These are phyloP conservation scores for Astrephomene gubernaculifera DNA, from an alignment of 139 green algal species.

Conservation along the genomic window DNA sequence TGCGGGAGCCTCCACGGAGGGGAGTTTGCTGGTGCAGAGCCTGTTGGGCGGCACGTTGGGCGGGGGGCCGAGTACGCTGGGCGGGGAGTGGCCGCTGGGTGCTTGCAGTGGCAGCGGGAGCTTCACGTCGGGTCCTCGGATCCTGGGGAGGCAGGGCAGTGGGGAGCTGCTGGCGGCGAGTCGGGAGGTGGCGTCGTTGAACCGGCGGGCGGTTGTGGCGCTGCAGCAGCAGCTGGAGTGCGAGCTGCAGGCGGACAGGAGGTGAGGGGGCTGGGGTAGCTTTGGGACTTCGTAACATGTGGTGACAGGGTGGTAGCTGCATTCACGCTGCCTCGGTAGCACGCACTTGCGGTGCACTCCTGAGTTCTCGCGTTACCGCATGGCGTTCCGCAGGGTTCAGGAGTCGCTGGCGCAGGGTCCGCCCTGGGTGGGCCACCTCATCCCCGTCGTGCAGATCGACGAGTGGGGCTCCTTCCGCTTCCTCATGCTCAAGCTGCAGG, in stretches of 20 bases:
- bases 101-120: conserved; percentile 33
- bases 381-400: conserved; percentile 10
- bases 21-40: not conserved
- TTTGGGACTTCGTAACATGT: too few relatives aligned
- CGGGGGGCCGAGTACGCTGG: not conserved
- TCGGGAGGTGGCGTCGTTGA: conserved; percentile 53
- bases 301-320: too few relatives aligned
- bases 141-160: conserved; percentile 22
- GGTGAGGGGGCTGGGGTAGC: too few relatives aligned
- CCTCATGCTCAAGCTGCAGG: conserved; percentile 54
- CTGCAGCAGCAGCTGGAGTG: conserved; percentile 73
- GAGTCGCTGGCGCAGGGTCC: conserved; percentile 29
- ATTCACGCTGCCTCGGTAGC: too few relatives aligned
- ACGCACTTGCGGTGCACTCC: too few relatives aligned
- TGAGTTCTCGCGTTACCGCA: too few relatives aligned
- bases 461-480: conserved; percentile 72
- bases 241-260: conserved; percentile 51
- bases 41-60: conserved; percentile 20
- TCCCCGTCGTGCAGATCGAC: conserved; percentile 76
- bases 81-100: conserved; percentile 7
- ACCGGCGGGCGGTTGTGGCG: conserved; percentile 63
- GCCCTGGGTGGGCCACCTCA: conserved; percentile 58
- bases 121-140: conserved; percentile 7
- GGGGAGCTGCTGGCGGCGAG: conserved; percentile 49
- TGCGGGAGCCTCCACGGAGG: not conserved